Conservation (phyloP, 192 early-diverging fungal species). For the Gigaspora rosea region DNA sequence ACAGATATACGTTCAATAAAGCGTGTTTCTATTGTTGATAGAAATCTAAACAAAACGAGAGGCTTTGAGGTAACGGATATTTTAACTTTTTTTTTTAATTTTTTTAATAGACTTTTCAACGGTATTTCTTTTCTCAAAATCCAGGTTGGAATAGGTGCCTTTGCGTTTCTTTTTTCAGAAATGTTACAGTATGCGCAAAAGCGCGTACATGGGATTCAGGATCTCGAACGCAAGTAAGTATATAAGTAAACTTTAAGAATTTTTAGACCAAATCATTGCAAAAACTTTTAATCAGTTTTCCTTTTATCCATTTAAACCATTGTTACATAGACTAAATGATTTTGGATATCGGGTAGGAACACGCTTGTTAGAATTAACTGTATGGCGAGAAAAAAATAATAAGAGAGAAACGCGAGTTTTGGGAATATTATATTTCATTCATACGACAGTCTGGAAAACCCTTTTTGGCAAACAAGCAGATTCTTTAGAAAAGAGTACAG, state of each 20-base stretch:
- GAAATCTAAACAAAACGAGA: conserved; percentile 71
- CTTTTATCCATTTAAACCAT: background rate
- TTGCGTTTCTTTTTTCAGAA: conserved; percentile 91
- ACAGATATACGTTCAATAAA: conserved; percentile 19
- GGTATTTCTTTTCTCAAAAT: background rate
- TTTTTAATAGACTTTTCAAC: background rate
- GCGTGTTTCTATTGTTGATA: conserved; percentile 64
- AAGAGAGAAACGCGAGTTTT: conserved; percentile 91
- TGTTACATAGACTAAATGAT: conserved; percentile 71
- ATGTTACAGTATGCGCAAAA: conserved; percentile 98
- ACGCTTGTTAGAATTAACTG: conserved; percentile 82
- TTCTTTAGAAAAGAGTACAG: conserved; percentile 93
- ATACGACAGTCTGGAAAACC: conserved; percentile 91
- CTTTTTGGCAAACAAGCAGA: conserved; percentile 97
- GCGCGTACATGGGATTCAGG: conserved; percentile 90
- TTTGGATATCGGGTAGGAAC: conserved; percentile 94
- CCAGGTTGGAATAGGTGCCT: conserved; percentile 77
- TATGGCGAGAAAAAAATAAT: conserved; percentile 85
- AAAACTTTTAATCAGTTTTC: background rate
- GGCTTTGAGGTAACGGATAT: conserved; percentile 62
- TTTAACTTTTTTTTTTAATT: background rate
- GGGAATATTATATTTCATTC: conserved; percentile 89
- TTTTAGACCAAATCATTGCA: background rate
- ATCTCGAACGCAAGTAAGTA: conserved; percentile 88
- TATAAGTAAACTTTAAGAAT: too few relatives aligned